Percentiles rank a stretch among this genome's conserved stretches.
phyloP scores from a whole-genome alignment of 2,329 filamentous ascomycete species.

The Cytospora paraplurivora region DNA sequence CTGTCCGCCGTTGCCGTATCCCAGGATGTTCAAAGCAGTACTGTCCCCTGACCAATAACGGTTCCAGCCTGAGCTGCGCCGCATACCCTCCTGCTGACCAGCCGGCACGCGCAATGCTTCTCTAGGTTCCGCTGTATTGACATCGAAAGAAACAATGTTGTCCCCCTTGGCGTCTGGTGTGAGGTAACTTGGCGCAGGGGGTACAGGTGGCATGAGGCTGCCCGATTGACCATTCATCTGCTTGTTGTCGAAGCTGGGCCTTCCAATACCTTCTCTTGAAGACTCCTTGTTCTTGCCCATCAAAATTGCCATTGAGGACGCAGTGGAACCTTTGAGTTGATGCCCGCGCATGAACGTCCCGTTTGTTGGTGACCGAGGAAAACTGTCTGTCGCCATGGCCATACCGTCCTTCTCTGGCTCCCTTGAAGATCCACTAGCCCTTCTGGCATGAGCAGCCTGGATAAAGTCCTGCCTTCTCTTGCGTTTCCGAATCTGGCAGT shows the following conservation, averaged over 20 bases:
- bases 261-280: constrained; percentile 14
- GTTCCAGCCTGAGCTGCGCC: constrained; percentile 75
- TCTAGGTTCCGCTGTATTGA: constrained; percentile 40
- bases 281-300: constrained; percentile 55
- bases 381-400: constrained; percentile 49
- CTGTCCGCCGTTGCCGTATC: constrained; percentile 51
- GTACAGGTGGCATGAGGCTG: constrained; percentile 54
- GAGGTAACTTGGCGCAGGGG: constrained; percentile 20
- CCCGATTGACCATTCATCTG: constrained; percentile 65
- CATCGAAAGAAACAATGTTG: constrained; percentile 45
- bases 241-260: constrained; percentile 45
- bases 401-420: constrained; percentile 59
- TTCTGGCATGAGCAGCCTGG: constrained; percentile 49
- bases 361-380: constrained; percentile 38
- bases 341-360: constrained; percentile 53
- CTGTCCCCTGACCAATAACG: constrained; percentile 76
- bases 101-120: constrained; percentile 38
- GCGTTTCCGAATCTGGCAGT: constrained; percentile 67
- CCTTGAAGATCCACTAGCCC: constrained; percentile 43
- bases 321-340: constrained; percentile 53
- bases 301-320: constrained; percentile 65
- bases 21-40: constrained; percentile 62
- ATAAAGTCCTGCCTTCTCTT: constrained; percentile 57
- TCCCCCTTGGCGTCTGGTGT: constrained; percentile 41
- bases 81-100: constrained; percentile 46